Evolutionary conservation across 129 eudicot genomes (phyloP).

Genomic region (Centrapalus pauciflorus): DNA sequence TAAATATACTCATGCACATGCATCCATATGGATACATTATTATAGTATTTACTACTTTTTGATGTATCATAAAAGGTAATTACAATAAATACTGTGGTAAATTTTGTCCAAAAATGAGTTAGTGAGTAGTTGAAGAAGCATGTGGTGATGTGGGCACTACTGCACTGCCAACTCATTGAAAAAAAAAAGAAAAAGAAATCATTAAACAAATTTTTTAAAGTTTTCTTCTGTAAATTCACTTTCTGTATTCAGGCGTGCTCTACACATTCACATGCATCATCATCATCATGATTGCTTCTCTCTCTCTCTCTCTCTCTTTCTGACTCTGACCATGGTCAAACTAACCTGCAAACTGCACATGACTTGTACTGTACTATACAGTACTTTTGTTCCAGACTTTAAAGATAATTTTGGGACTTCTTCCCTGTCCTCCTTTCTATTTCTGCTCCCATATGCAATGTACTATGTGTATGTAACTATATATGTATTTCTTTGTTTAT

Average conservation of each 20-base stretch:
- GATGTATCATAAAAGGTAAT: not conserved
- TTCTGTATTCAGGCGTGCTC: conserved; percentile 50
- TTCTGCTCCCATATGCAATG: not conserved
- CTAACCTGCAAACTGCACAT: conserved; percentile 33
- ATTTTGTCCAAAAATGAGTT: not conserved
- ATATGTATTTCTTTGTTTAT: not conserved
- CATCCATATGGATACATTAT: too few species aligned
- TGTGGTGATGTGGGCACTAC: too few species aligned
- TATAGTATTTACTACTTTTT: too few species aligned
- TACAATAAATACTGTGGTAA: conserved; percentile 6
- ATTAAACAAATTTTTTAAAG: conserved; percentile 29
- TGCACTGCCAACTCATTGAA: conserved; percentile 52
- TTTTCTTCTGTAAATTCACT: conserved; percentile 27
- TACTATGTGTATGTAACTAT: not conserved
- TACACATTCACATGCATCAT: conserved; percentile 21
- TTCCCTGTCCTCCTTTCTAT: conserved; percentile 19
- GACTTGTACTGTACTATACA: conserved; percentile 23
- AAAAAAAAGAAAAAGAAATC: conserved; percentile 8
- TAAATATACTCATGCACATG: too few species aligned
- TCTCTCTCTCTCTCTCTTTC: conserved; percentile 18
- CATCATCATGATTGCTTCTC: conserved; percentile 25
- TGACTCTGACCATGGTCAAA: conserved; percentile 45
- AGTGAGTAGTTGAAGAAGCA: conserved; percentile 28
- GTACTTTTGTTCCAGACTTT: conserved; percentile 19
- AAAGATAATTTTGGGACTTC: conserved; percentile 10